A percentile compares a stretch with the other conserved stretches of the same genome.
Evolutionary conservation across 495 filamentous ascomycete species (phyloP).

Genomic region (Penicillium coprophilum): DNA sequence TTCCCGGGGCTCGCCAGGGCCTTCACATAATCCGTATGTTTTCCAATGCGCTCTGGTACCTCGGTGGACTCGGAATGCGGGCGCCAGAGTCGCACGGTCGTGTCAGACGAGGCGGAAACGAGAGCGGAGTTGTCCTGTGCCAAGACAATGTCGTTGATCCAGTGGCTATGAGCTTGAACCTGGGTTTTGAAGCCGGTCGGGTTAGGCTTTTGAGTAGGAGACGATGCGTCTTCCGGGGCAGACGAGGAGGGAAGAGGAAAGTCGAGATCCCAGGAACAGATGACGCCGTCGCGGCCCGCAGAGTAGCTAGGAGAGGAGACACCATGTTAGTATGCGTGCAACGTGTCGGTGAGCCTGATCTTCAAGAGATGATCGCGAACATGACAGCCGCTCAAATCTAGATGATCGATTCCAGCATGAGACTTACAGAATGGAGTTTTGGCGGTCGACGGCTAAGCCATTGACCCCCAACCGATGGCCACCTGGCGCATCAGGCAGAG

Average conservation of each 20-base stretch:
- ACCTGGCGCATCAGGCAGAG: constrained; percentile 84
- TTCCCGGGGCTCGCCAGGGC: constrained; percentile 75
- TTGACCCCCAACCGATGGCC: constrained; percentile 94
- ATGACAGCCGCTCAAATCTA: not conserved
- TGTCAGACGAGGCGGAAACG: constrained; percentile 92
- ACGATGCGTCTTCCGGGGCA: constrained; percentile 35
- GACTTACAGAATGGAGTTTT: constrained; percentile 82
- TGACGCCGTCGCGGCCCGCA: constrained; percentile 89
- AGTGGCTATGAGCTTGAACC: constrained; percentile 97
- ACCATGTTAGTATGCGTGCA: constrained; percentile 26
- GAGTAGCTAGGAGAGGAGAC: constrained; percentile 67
- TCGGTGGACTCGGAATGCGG: constrained; percentile 69
- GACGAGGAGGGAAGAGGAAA: constrained; percentile 42
- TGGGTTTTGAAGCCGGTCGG: constrained; percentile 77
- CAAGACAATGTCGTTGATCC: constrained; percentile 96
- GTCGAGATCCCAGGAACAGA: constrained; percentile 93
- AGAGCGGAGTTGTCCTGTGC: constrained; percentile 78
- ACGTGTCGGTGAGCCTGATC: constrained; percentile 6
- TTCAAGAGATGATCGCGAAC: not conserved
- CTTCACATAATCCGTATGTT: constrained; percentile 96
- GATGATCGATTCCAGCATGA: constrained; percentile 1
- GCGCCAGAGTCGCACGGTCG: constrained; percentile 92
- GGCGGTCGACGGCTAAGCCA: constrained; percentile 81
- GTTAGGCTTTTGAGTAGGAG: constrained; percentile 28
- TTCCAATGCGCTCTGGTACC: constrained; percentile 78